phyloP scores from a whole-genome alignment of 176 grass and related monocot genomes.

The Bromus sterilis region DNA sequence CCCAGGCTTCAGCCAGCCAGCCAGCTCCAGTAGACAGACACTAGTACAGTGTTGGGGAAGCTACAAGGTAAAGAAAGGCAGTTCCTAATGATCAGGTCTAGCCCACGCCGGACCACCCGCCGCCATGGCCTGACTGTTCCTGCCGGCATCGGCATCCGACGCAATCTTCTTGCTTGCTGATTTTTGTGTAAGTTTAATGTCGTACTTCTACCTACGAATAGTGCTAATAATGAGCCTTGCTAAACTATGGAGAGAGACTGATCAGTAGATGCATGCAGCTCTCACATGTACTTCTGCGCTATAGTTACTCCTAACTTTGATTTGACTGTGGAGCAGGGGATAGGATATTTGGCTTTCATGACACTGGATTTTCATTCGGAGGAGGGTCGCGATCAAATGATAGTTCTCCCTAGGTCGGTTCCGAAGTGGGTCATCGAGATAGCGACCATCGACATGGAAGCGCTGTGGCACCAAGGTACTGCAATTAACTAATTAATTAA shows the following conservation, averaged over 20 bases:
- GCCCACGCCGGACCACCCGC: conserved; percentile 47
- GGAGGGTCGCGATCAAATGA: conserved; percentile 41
- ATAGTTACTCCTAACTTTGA: neutral
- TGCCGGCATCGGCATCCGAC: neutral
- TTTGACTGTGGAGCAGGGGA: neutral
- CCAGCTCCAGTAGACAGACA: neutral
- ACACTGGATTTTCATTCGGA: conserved; percentile 46
- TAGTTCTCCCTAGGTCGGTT: conserved; percentile 38
- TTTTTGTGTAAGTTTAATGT: neutral
- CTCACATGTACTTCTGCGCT: neutral
- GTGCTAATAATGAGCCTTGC: neutral
- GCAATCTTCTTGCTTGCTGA: conserved; percentile 5
- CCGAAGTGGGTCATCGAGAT: conserved; percentile 1
- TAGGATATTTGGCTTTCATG: conserved; percentile 20
- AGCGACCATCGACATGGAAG: neutral
- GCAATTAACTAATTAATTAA: neutral
- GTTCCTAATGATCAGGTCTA: conserved; percentile 45
- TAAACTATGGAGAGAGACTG: neutral
- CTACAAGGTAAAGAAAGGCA: conserved; percentile 20
- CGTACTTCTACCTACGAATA: neutral
- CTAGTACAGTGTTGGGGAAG: conserved; percentile 13
- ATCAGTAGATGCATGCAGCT: neutral
- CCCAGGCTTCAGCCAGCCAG: conserved; percentile 6
- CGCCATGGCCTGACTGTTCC: conserved; percentile 22
- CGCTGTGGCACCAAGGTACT: neutral